These are phyloP conservation scores for Mortierella antarctica DNA, from an alignment of 192 early-diverging fungal species.

Conservation along the genomic window DNA sequence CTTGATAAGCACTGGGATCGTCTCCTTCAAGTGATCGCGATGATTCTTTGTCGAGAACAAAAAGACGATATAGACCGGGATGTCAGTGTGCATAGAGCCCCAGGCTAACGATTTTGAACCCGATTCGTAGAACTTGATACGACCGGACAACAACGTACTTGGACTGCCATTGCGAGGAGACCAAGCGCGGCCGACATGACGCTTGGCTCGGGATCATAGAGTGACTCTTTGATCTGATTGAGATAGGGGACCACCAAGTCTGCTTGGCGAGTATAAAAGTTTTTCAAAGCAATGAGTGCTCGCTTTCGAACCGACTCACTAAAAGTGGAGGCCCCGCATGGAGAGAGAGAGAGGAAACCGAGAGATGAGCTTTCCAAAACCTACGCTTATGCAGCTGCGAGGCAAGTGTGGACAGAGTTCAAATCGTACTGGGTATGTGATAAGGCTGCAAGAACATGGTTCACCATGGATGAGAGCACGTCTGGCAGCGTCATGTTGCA, in stretches of 20 bases:
- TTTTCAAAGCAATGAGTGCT: slow-evolving; percentile 56
- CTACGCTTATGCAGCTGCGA: no score
- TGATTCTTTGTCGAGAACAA: slow-evolving; percentile 24
- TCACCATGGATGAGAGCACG: slow-evolving; percentile 52
- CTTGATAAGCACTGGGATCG: slow-evolving; percentile 49
- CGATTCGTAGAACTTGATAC: no score
- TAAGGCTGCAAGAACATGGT: slow-evolving; percentile 51
- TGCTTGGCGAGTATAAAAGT: slow-evolving; percentile 51
- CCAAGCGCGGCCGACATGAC: slow-evolving; percentile 59
- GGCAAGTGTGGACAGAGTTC: not conserved
- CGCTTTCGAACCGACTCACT: slow-evolving; percentile 65
- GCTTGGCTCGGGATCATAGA: slow-evolving; percentile 59
- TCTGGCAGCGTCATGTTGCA: slow-evolving; percentile 60
- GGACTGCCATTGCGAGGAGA: slow-evolving; percentile 40
- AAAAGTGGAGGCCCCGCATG: not conserved
- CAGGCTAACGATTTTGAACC: no score
- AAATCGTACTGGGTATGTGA: slow-evolving; percentile 58
- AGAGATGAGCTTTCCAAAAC: not conserved
- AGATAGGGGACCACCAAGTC: slow-evolving; percentile 50
- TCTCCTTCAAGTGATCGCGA: slow-evolving; percentile 39
- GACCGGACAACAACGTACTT: slow-evolving; percentile 16
- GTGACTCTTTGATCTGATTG: slow-evolving; percentile 45
- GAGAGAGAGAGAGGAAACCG: slow-evolving; percentile 5
- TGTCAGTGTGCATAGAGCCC: no score
- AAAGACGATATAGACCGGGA: not conserved